Base-by-base conservation (phyloP, 208 protist species). In the Crithidia bombi region DNA sequence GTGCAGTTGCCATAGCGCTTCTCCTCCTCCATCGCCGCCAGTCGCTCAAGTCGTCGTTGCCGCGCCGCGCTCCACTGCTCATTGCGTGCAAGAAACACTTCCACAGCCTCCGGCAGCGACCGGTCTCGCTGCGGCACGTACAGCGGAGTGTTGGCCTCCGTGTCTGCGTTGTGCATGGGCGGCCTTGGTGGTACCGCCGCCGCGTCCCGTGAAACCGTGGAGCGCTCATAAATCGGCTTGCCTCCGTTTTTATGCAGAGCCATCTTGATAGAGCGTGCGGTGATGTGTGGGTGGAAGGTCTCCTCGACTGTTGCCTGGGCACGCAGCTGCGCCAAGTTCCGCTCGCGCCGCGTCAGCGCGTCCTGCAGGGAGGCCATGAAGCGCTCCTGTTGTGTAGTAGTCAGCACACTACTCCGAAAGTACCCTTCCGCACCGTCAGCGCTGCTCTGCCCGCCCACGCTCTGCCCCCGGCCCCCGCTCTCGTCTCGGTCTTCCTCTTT, bases 261-360 rank as follows among this genome's bases (percentile, higher is more conserved):
- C 65, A 85, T 70, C 19, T 47, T 61, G 9, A 49, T 69, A 30
- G 69, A 78, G 30, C 66, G 46, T 6, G 66, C 44, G 10, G 74
- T 67, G 32, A 90, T 69, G 19, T 66, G 57, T 1, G 84, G 84
- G 21, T 67, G 65, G 23, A 90, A 90, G 14, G 78, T 79, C 36
- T 69, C 62, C 43, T 75, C 67, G 41, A 38, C 65, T 25, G 69
- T 76, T 15, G 68, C 55, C 58, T 75, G 56, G 23, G 49, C 69
- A 1, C 52, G 79, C 11, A 69, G 12, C 3, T 59, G 62, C 41
- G 75, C 63, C 33, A 73, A 38, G 38, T 74, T 79, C 28, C 57
- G 17, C 61, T 69, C 43, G 19, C 77, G 69, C 35, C 65, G 59
- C 21, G 30, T 54, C 57, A 65, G 35, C 71, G 75, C 80, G 0